phyloP scores from a whole-genome alignment of 257 asterid species.

The Galeopsis tetrahit region DNA sequence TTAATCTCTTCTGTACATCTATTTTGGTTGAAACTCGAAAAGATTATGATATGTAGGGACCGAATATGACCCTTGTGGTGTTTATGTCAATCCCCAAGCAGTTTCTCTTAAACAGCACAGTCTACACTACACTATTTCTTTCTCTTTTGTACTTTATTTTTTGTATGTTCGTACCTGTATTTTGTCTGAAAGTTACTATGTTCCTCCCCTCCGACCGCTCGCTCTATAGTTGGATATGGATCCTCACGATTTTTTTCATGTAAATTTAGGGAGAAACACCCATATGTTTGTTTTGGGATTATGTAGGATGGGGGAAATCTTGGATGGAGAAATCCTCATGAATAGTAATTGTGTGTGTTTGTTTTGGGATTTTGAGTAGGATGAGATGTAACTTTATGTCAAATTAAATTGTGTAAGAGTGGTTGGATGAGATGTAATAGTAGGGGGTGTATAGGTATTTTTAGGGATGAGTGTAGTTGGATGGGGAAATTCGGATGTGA shows the following conservation, averaged over 20 bases:
- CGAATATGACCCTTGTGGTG: slow-evolving; percentile 26
- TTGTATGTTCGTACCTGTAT: slow-evolving; percentile 18
- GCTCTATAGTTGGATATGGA: background rate
- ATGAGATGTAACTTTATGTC: too few species aligned
- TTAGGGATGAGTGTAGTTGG: too few species aligned
- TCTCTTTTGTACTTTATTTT: background rate
- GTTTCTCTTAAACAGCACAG: slow-evolving; percentile 25
- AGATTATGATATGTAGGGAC: slow-evolving; percentile 37
- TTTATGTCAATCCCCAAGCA: slow-evolving; percentile 25
- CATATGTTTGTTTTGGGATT: too few species aligned
- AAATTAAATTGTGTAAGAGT: too few species aligned
- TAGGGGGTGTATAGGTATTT: too few species aligned
- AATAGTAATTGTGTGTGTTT: too few species aligned
- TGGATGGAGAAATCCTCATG: too few species aligned
- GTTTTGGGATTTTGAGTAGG: too few species aligned
- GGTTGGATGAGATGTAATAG: too few species aligned
- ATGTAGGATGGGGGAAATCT: too few species aligned
- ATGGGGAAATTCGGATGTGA: too few species aligned
- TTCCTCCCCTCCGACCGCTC: background rate
- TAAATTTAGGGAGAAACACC: background rate
- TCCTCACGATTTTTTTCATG: background rate
- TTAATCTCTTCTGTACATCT: slow-evolving; percentile 62
- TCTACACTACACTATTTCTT: slow-evolving; percentile 14
- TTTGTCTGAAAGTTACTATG: slow-evolving; percentile 13
- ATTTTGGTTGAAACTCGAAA: slow-evolving; percentile 46